Evolutionary conservation across 2,329 filamentous ascomycete species (phyloP), one percentile per base, ranked within the genome.

Genomic region (Penicillium sp.): DNA sequence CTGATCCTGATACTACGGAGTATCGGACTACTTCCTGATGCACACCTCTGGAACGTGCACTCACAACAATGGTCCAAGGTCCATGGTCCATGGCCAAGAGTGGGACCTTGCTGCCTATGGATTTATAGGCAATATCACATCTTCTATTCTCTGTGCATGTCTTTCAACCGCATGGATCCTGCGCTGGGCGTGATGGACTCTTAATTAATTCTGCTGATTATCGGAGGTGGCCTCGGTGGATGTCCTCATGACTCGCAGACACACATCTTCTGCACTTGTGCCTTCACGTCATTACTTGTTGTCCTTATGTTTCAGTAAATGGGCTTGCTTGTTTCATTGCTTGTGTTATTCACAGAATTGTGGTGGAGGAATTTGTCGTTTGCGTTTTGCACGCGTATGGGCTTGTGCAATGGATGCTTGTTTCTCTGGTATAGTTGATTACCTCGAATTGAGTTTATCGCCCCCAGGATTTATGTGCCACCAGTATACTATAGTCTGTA

Each of bases 71-170:
- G 20, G 51, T 41, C 45, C 15, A 34, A 37, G 31, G 56, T 20
- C 15, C 12, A 41, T 38, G 28, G 38, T 25, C 17, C 6, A 42
- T 25, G 14, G 43, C 43, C 43, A 28, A 17, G 34, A 17, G 17
- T 28, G 22, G 22, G 22, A 31, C 31, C 22, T 51, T 34, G 35
- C 51, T 56, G 56, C 55, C 43, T 51, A 50, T 47, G 47, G 52
- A 60, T 61, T 38, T 62, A 63, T 57, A 28, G 54, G 43, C 22
- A 43, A 59, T 47, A 56, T 59, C 57, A 56, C 31, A 59, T 62
- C 51, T 65, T 65, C 52, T 57, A 53, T 65, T 66, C 62, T 59
- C 38, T 61, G 58, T 63, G 63, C 60, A 67, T 68, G 60, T 60
- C 60, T 64, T 52, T 58, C 52, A 47, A 59, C 59, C 49, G 58